These are phyloP conservation scores for Tylopilus plumbeoviolaceoides DNA, from an alignment of 768 basidiomycete genomes.

Conservation along the genomic window DNA sequence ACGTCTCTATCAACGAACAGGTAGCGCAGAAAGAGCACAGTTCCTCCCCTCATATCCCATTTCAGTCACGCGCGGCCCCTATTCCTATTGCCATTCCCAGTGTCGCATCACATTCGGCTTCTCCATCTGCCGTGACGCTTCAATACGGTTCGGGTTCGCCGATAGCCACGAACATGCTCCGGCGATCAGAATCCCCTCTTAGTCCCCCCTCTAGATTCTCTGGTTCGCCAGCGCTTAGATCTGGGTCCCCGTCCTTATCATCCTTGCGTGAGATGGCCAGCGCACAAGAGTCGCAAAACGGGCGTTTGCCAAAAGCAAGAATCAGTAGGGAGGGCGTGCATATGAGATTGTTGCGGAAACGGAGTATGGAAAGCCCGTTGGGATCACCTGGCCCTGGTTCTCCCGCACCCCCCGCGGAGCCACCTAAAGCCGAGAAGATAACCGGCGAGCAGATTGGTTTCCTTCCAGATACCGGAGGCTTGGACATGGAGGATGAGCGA, in stretches of 20 bases:
- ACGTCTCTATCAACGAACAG: conserved; percentile 12
- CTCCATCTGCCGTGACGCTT: conserved; percentile 7
- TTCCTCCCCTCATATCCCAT: neutral
- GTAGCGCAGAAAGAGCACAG: conserved; percentile 3
- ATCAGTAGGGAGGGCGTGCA: conserved; percentile 55
- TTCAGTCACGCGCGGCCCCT: conserved; percentile 2
- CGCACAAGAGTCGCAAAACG: conserved; percentile 17
- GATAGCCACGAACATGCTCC: conserved; percentile 10
- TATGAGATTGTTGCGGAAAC: conserved; percentile 41
- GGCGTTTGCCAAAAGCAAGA: conserved; percentile 33
- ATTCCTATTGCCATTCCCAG: neutral
- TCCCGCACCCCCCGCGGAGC: conserved; percentile 1
- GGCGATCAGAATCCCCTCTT: conserved; percentile 23
- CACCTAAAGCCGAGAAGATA: neutral
- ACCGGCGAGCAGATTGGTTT: neutral
- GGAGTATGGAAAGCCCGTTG: conserved; percentile 42
- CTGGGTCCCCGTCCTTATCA: conserved; percentile 23
- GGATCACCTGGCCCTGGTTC: conserved; percentile 17
- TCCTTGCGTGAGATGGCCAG: conserved; percentile 25
- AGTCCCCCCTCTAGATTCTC: conserved; percentile 13
- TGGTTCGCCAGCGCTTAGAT: conserved; percentile 17
- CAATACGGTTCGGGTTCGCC: conserved; percentile 21
- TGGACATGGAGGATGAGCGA: conserved; percentile 26
- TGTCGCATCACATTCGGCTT: conserved; percentile 4
- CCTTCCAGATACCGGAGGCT: neutral